Evolutionary conservation across 352 stramenopile species (phyloP), one percentile per base, ranked within the genome.

Genomic region (Globisporangium apiculatum): DNA sequence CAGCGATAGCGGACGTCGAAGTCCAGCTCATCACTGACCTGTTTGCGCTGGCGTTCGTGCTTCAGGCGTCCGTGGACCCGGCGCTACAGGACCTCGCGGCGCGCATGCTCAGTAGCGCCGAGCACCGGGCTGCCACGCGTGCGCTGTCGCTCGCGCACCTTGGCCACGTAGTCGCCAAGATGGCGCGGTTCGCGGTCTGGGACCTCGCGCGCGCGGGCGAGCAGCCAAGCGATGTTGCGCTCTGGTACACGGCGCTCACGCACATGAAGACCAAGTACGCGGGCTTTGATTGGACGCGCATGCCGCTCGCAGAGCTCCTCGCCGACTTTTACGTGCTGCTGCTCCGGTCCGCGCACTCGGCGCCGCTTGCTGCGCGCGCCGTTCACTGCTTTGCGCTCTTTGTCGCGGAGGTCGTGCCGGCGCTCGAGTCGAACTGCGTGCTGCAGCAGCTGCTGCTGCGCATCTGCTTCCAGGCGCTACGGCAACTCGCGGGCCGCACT

Each of bases 371-470:
- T n/a, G 67, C 70, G 11, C 75, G 66, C 38, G 67, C 75, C 1
- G 76, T 90, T 37, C 69, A 88, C 42, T 92, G 83, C 38, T 84
- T 92, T 48, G 72, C 69, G 37, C 61, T 73, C 12, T 88, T 92
- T 57, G 76, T 78, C n/a, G 51, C 55, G 17, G 78, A 88, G 17
- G 72, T 73, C 54, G 62, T 72, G 41, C 56, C 65, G 46, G 65
- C 69, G 8, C 52, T 92, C 7, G 61, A 58, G 6, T 60, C 65
- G 48, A 71, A 55, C 37, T 50, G 62, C n/a, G 55, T 87, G 10
- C 54, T 92, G 2, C 81, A 92, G 55, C 73, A 83, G 41, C 43
- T 91, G n/a, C 53, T 89, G 15, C 66, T 95, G 5, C 76, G 75
- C 10, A 83, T 93, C 57, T 73, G 76, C 40, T 91, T 95, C 43